Evolutionary conservation across 108 stramenopile genomes (phyloP), one percentile per base, ranked within the genome.

Genomic region (Licmophora abbreviata): DNA sequence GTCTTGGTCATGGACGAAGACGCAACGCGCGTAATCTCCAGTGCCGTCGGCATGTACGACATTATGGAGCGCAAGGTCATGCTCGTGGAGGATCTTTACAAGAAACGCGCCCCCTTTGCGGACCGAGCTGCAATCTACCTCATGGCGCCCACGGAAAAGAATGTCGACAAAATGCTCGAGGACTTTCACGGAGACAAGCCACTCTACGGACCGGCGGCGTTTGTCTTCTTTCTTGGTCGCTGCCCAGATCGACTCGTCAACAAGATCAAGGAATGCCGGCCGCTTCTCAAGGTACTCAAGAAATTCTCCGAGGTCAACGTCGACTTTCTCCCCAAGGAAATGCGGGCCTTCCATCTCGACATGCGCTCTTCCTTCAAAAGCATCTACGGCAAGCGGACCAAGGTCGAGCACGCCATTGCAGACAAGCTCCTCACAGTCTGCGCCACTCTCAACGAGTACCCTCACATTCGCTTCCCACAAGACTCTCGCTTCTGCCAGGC

Each of bases 381-480:
- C 1, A 47, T 79, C 23, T 80, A 70, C 42, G n/a, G 15, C 12
- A 56, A 59, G 20, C 14, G 32, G 8, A 71, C 38, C 51, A 10
- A 59, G 15, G 29, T 65, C n/a, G 75, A 79, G 27, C 33, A 62
- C 25, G 29, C 49, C 8, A 69, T 91, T 32, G 77, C 79, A 1
- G 71, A 84, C 11, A 81, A 90, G 51, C 81, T 99, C 21, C 95
- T 96, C 5, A 92, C 95, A 0, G 74, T 97, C 21, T 97, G 96
- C 74, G 94, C 92, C 20, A 93, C 96, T 4, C 59, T 99, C 54
- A 93, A 96, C 56, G 98, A 97, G 73, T 96, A 94, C 57, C 96
- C 98, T 0, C 88, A 93, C 59, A 87, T 99, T 51, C 77, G 98
- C 3, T 97, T 80, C 66, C 51, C 69, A 46, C 51, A 68, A 51